Evolutionary conservation across 306 rosid species (phyloP), one percentile per base, ranked within the genome.

Genomic region (Datisca glomerata): DNA sequence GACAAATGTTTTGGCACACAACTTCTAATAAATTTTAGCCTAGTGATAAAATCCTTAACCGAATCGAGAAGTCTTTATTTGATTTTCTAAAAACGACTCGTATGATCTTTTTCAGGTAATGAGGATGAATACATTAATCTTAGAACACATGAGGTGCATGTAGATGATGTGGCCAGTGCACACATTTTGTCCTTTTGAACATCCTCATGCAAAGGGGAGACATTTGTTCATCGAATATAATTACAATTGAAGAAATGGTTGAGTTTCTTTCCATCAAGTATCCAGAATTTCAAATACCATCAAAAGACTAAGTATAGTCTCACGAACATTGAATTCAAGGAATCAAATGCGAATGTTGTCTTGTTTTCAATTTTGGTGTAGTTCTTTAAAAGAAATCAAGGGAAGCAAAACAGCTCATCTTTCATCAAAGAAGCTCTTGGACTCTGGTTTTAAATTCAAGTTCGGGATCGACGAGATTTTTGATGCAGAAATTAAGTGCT

Each of bases 111-210:
- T 48, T 24, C 53, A 74, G 81, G 79, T 23, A 44, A 78, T 24
- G 29, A 55, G 23, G 61, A 61, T 63, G 45, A 35, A 19, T 66
- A 60, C 34, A 57, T 47, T 4, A 13, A 39, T 36, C 56, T 73
- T 12, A 52, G 45, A 28, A 3, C 23, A 0, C 45, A 57, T 55
- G 17, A 74, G 67, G 92, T 66, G 15, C 79, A 82, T 54, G 78
- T 69, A 12, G 85, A 78, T 37, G 94, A 83, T 34, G 56, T 70
- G 17, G 74, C 67, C 1, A 63, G 83, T 29, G 70, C 83, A 38
- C 78, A 79, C 14, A 71, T 79, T 12, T 73, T 63, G n/a, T 45
- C 66, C 70, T 12, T 63, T 79, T 19, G 84, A 79, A 55, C 56
- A 69, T 40, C 60, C 78, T 18, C 47, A 53, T 55, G 72, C 68